Conservation (phyloP, 352 stramenopile species). For the Globisporangium polare region DNA sequence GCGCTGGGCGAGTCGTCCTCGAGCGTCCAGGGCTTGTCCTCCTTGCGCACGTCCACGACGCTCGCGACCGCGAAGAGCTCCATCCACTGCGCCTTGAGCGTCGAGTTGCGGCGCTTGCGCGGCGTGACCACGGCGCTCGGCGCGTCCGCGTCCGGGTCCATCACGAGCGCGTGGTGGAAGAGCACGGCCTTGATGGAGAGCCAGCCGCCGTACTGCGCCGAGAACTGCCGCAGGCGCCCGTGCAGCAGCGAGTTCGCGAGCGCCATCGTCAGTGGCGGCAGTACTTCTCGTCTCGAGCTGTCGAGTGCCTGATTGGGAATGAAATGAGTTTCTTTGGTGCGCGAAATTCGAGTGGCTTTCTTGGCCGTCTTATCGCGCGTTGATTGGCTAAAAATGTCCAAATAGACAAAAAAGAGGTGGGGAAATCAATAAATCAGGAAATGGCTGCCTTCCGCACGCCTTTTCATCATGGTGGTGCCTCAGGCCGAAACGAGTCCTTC, state of each 20-base stretch:
- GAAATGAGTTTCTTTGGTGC: neutral
- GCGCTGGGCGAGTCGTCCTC: constrained; percentile 14
- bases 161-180: constrained; percentile 41
- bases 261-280: constrained; percentile 8
- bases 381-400: neutral
- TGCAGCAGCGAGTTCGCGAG: constrained; percentile 36
- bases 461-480: too few species aligned
- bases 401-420: too few species aligned
- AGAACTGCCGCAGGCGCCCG: constrained; percentile 45
- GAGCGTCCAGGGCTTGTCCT: constrained; percentile 18
- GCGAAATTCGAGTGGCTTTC: too few species aligned
- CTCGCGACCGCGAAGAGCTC: constrained; percentile 36
- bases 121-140: constrained; percentile 28
- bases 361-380: neutral
- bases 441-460: too few species aligned
- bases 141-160: constrained; percentile 40
- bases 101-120: constrained; percentile 42
- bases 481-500: too few species aligned
- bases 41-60: constrained; percentile 30
- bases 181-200: constrained; percentile 39
- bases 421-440: too few species aligned
- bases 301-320: neutral
- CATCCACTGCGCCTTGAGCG: constrained; percentile 36
- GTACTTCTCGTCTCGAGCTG: neutral
- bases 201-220: constrained; percentile 49